These are phyloP conservation scores for Talaromyces amestolkiae DNA, from an alignment of 2,329 filamentous ascomycete species.

Conservation along the genomic window DNA sequence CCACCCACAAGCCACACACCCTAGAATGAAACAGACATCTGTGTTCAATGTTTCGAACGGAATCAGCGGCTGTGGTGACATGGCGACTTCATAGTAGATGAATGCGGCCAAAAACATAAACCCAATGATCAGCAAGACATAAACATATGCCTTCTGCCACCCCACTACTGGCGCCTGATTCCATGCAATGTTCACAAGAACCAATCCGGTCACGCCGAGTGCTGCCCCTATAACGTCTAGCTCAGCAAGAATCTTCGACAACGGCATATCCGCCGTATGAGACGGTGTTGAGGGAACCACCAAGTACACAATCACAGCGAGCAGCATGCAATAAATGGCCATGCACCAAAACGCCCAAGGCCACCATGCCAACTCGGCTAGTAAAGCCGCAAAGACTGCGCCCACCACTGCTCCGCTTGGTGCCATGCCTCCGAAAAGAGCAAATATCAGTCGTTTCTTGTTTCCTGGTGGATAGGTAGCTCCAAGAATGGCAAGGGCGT, in stretches of 20 bases:
- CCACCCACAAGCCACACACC: conserved; percentile 18
- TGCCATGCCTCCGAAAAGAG: conserved; percentile 50
- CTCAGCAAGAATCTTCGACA: conserved; percentile 3
- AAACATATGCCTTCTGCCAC: conserved; percentile 58
- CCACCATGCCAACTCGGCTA: conserved; percentile 50
- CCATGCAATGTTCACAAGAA: conserved; percentile 66
- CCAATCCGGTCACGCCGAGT: conserved; percentile 41
- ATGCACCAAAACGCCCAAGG: conserved; percentile 53
- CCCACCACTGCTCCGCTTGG: conserved; percentile 48
- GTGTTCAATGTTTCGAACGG: conserved; percentile 46
- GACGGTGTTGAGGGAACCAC: conserved; percentile 16
- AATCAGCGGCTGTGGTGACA: conserved; percentile 59
- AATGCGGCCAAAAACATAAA: conserved; percentile 55
- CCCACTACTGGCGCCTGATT: conserved; percentile 62
- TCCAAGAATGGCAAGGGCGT: conserved; percentile 62
- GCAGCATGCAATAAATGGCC: conserved; percentile 37
- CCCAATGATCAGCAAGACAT: conserved; percentile 58
- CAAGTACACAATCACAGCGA: conserved; percentile 9
- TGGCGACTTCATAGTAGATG: conserved; percentile 50
- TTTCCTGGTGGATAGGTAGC: conserved; percentile 56
- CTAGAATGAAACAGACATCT: conserved; percentile 18
- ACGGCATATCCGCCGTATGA: not conserved
- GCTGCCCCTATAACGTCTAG: conserved; percentile 34
- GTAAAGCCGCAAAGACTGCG: conserved; percentile 40
- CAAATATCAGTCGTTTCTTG: conserved; percentile 61